phyloP scores from a whole-genome alignment of 1,284 basidiomycete species.

The Heterobasidion occidentale region DNA sequence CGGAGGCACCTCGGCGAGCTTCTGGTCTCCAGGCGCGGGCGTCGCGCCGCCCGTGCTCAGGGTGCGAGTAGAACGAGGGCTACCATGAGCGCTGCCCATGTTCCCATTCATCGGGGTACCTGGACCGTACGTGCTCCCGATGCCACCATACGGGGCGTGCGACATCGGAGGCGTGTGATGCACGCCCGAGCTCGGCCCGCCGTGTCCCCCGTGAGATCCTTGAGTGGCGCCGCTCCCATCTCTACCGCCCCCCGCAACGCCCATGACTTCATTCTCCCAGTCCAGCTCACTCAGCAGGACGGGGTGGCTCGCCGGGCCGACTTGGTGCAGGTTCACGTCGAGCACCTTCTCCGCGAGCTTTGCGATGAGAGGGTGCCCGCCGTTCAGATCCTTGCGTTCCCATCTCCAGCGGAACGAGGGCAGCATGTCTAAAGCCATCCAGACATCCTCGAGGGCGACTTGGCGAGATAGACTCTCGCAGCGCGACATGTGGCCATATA shows the following conservation, averaged over 20 bases:
- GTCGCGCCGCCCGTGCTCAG: constrained; percentile 3
- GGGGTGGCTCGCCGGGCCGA: constrained; percentile 48
- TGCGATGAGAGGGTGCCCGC: constrained; percentile 73
- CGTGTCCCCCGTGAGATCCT: background rate
- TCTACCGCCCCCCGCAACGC: constrained; percentile 5
- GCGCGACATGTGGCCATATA: constrained; percentile 75
- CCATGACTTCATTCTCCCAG: constrained; percentile 51
- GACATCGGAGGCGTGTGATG: background rate
- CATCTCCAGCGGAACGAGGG: constrained; percentile 82
- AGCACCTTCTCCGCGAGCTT: constrained; percentile 72
- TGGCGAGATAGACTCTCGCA: constrained; percentile 55
- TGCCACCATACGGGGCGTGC: background rate
- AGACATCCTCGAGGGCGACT: constrained; percentile 69
- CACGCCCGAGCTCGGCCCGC: background rate
- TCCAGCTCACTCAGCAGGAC: constrained; percentile 58
- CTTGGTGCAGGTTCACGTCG: constrained; percentile 53
- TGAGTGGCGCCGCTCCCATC: background rate
- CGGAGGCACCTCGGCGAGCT: constrained; percentile 53
- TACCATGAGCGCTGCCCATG: constrained; percentile 9
- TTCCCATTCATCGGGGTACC: constrained; percentile 3
- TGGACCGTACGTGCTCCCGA: background rate
- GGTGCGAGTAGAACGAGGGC: constrained; percentile 4
- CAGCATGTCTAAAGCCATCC: constrained; percentile 77
- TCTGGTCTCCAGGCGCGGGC: constrained; percentile 17
- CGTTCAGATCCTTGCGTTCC: constrained; percentile 72